Evolutionary conservation across 805 yeast species (phyloP).

Genomic region (Saccharomycopsis sp.): DNA sequence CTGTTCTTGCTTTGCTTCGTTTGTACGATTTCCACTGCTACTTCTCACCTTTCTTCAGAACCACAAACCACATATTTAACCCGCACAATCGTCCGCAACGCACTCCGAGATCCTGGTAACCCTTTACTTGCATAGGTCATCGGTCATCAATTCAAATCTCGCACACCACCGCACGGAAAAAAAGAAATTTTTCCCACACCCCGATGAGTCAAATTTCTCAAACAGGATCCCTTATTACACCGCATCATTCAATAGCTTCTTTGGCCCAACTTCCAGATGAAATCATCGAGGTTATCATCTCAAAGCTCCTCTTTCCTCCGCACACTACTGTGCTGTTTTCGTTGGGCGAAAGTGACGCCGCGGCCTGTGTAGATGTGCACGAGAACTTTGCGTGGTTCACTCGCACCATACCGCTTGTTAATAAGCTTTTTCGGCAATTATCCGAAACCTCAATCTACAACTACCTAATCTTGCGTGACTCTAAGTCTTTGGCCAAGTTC

Average conservation of each 20-base stretch:
- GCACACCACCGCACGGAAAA: neutral
- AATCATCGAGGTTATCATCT: neutral
- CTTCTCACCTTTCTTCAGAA: no score
- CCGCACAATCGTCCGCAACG: neutral
- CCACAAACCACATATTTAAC: neutral
- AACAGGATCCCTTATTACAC: neutral
- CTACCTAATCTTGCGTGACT: slow-evolving; percentile 1
- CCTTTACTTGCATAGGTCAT: neutral
- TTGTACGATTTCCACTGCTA: no score
- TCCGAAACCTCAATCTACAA: neutral
- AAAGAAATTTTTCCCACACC: neutral
- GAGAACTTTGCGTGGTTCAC: slow-evolving; percentile 11
- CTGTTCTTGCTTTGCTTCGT: neutral
- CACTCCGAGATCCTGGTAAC: no score
- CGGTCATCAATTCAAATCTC: neutral
- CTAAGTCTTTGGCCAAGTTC: neutral
- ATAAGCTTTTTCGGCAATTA: neutral
- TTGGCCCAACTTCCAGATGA: slow-evolving; percentile 1
- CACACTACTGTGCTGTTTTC: neutral
- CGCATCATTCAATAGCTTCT: neutral
- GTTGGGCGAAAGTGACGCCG: no score
- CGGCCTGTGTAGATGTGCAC: neutral
- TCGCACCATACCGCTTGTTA: slow-evolving; percentile 9
- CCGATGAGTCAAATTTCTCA: neutral
- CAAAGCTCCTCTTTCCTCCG: neutral